These are phyloP conservation scores for Achaetomium macrosporum DNA, from an alignment of 2,329 filamentous ascomycete genomes.

Conservation along the genomic window DNA sequence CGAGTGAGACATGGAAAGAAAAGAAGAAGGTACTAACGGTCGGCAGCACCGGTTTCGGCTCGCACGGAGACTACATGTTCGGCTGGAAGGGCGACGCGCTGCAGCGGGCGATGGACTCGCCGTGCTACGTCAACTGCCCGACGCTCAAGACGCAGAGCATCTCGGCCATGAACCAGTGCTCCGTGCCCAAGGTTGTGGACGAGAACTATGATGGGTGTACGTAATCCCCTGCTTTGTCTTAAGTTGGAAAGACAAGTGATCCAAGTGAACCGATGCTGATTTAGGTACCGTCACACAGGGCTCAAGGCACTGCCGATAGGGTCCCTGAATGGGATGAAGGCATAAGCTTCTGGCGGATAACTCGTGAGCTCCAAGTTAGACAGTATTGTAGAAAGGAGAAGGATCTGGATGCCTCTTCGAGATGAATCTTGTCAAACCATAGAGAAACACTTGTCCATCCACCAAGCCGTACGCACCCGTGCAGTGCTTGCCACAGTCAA, in stretches of 20 bases:
- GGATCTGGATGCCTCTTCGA: not conserved
- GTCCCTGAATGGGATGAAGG: not conserved
- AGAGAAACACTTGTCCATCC: not conserved
- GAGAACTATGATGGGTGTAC: conserved; percentile 9
- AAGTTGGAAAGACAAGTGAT: not conserved
- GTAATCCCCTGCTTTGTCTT: not conserved
- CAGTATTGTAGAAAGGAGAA: not conserved
- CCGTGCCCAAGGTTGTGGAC: conserved; percentile 12
- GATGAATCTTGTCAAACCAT: not conserved
- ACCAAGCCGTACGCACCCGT: too few species aligned
- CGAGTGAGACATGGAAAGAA: not conserved
- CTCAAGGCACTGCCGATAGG: conserved; percentile 11
- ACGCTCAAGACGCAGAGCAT: conserved; percentile 24
- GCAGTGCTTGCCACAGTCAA: too few species aligned
- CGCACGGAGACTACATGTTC: conserved; percentile 23
- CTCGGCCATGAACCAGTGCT: conserved; percentile 20
- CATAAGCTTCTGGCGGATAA: not conserved
- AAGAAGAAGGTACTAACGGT: not conserved
- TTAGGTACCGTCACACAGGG: conserved; percentile 3
- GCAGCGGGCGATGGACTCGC: conserved; percentile 22
- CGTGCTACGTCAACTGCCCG: conserved; percentile 25
- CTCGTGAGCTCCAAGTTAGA: not conserved
- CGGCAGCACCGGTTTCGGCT: conserved; percentile 20
- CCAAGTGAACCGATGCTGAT: not conserved
- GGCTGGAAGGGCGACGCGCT: conserved; percentile 23